Base-by-base conservation (phyloP, 331 rosid species). In the Prunus yedoensis region DNA sequence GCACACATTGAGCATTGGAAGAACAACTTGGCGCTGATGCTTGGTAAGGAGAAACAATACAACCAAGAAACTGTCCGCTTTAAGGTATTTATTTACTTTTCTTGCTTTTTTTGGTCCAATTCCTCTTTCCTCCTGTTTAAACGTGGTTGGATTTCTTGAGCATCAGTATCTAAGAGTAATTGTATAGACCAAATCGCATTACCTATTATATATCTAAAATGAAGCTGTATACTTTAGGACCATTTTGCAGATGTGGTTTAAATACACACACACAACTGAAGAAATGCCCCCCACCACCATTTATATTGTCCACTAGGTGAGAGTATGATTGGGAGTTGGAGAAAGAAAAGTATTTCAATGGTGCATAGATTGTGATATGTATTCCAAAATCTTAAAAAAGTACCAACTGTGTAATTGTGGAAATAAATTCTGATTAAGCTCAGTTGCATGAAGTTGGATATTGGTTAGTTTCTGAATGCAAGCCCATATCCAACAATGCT, bases 31-130 rank as follows among this genome's bases (percentile, higher is more conserved):
- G 90, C 78, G 74, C 93, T 93, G 23, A 93, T 93, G 94, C 93
- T 92, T 79, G 90, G 88, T 45, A 94, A 94, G 88, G 97, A 94
- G 91, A 88, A 90, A 73, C 99, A 94, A 74, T 94, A 94, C 82
- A 21, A 85, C 83, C 99, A 89, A 77, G 96, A 94, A 79, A 85
- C 91, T 82, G 80, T 91, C 77, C 92, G 92, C 86, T 93, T 78
- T 80, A 88, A 91, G 97, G 98, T 93, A 84, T 20, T 23, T 8
- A 9, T 60, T 68, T 60, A 20, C 46, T 60, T 66, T 45, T 62
- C 49, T 35, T 50, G 47, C 20, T 47, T 4, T 35, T 21, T 15
- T 2, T 58, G 30, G 43, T 38, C 43, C 43, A 38, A 38, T 38
- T 47, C 16, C 52, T 47, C 16, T 47, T 47, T 12, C 52, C 52